Percentiles rank a stretch among this genome's conserved stretches.
These are phyloP conservation scores for Arabidopsis lyrata DNA, from an alignment of 441 rosid species.

Conservation along the genomic window DNA sequence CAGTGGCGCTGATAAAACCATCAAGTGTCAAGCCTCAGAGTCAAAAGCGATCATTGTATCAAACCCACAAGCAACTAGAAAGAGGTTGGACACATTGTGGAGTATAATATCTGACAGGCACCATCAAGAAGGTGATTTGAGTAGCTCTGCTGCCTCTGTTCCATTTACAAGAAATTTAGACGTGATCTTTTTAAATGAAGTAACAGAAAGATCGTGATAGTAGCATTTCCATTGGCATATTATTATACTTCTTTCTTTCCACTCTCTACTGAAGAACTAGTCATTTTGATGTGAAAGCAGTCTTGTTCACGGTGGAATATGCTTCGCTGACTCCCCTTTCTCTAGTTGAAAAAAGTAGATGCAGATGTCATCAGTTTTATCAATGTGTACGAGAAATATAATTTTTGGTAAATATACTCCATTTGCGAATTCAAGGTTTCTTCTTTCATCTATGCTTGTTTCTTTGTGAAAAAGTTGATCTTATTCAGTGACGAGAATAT, in stretches of 20 bases:
- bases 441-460: not conserved
- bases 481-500: not conserved
- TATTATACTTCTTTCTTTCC: not conserved
- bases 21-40: slow-evolving; percentile 46
- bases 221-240: slow-evolving; percentile 21
- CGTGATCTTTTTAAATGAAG: slow-evolving; percentile 52
- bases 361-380: not conserved
- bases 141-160: slow-evolving; percentile 41
- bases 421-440: not conserved
- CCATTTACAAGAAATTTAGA: slow-evolving; percentile 62
- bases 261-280: slow-evolving; percentile 3
- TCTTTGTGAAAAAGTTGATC: not conserved
- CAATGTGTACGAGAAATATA: slow-evolving; percentile 31
- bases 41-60: slow-evolving; percentile 57
- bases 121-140: slow-evolving; percentile 43
- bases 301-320: not conserved
- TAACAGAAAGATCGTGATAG: slow-evolving; percentile 30
- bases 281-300: slow-evolving; percentile 12
- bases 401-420: slow-evolving; percentile 30
- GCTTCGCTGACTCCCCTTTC: not conserved
- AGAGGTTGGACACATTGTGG: slow-evolving; percentile 59
- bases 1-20: slow-evolving; percentile 57
- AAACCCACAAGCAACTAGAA: slow-evolving; percentile 40
- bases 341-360: slow-evolving; percentile 25
- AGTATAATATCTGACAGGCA: slow-evolving; percentile 56